These are phyloP conservation scores for Cenchrus purpureus DNA, from an alignment of 176 grass and related monocot genomes.

Conservation along the genomic window DNA sequence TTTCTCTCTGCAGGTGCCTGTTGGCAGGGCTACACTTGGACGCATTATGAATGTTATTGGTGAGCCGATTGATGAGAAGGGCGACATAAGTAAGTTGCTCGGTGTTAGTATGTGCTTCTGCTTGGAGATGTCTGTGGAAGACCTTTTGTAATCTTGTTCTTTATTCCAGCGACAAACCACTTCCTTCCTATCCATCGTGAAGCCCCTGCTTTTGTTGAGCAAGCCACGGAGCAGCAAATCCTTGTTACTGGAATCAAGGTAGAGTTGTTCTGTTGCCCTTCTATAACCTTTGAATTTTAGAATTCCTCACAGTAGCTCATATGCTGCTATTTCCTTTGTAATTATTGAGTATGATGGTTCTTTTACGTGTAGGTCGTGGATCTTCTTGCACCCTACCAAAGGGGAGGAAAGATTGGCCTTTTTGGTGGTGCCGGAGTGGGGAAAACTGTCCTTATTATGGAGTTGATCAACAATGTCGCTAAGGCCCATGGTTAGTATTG, in stretches of 20 bases:
- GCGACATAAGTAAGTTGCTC: slow-evolving; percentile 75
- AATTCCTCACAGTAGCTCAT: not conserved
- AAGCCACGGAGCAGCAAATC: slow-evolving; percentile 93
- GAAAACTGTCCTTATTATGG: slow-evolving; percentile 98
- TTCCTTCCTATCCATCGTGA: slow-evolving; percentile 94
- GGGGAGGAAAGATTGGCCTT: slow-evolving; percentile 94
- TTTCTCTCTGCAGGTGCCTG: slow-evolving; percentile 70
- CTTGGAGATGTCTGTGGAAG: slow-evolving; percentile 1
- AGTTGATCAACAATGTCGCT: slow-evolving; percentile 97
- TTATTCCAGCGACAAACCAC: slow-evolving; percentile 61
- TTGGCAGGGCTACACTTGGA: slow-evolving; percentile 93
- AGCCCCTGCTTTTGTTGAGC: slow-evolving; percentile 91
- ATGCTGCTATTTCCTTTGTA: not conserved
- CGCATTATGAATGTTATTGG: slow-evolving; percentile 94
- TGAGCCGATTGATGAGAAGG: slow-evolving; percentile 88
- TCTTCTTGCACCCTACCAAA: slow-evolving; percentile 96
- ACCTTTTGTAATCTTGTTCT: slow-evolving; percentile 17
- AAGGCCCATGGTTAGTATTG: slow-evolving; percentile 84
- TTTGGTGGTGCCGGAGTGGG: slow-evolving; percentile 98
- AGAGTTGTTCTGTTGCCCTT: not conserved
- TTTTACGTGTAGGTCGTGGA: slow-evolving; percentile 70
- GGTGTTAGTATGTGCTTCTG: not conserved
- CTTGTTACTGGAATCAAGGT: slow-evolving; percentile 99
- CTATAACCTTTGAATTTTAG: not conserved
- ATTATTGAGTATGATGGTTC: slow-evolving; percentile 4